Base-by-base conservation (phyloP, 75 land plant species). In the Selaginella tamariscina region DNA sequence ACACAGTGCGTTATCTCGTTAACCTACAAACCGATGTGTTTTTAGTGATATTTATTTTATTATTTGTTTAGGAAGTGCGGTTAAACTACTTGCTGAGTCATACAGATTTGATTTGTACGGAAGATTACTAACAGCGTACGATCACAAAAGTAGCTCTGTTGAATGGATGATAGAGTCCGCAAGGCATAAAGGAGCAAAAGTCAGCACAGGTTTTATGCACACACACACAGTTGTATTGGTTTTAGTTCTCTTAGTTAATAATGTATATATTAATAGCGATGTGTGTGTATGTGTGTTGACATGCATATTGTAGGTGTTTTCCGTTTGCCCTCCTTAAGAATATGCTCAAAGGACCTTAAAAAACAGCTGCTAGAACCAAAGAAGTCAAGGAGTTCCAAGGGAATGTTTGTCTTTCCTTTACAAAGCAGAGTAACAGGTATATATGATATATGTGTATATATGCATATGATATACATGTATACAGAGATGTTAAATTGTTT, bases 391-490 rank as follows among this genome's bases (percentile, higher is more conserved):
- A 72, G 75, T 20, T 70, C 73, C 15, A 68, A 70, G 30, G 98
- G 98, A 1, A 75, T 88, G 5, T 89, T 93, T 64, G 95, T 89
- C 11, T 93, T 89, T 39, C 98, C 94, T 8, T 82, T 89, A 30
- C 94, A 86, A 62, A 88, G 92, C 0, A 75, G 95, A 56, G 69
- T 86, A 32, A 84, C 86, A 5, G n/a, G n/a, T n/a, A n/a, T n/a
- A n/a, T n/a, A n/a, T n/a, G n/a, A n/a, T n/a, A n/a, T n/a, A n/a
- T n/a, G n/a, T n/a, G n/a, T n/a, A n/a, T n/a, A n/a, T n/a, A n/a
- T n/a, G n/a, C n/a, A n/a, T n/a, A n/a, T n/a, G n/a, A n/a, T n/a
- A n/a, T n/a, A n/a, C n/a, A n/a, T n/a, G n/a, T n/a, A n/a, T n/a
- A n/a, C n/a, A n/a, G n/a, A n/a, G n/a, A n/a, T n/a, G n/a, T n/a